phyloP scores from a whole-genome alignment of 495 filamentous ascomycete genomes.

The Aspergillus panamensis region DNA sequence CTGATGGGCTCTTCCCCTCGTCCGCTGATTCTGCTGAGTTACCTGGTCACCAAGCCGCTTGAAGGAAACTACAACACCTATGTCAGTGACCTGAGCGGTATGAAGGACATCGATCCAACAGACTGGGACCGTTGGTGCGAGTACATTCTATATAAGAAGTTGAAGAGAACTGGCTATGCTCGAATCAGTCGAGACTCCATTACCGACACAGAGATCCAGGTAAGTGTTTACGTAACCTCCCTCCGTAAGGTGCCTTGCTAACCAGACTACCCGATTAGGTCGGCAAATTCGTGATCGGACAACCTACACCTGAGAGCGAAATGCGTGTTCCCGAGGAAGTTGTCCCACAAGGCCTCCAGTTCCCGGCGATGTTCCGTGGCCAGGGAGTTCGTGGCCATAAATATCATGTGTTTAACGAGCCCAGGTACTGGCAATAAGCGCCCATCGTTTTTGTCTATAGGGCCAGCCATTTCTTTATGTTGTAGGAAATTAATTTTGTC shows the following conservation, averaged over 20 bases:
- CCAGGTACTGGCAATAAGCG: conserved; percentile 61
- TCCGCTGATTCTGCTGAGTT: conserved; percentile 81
- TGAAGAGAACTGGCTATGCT: conserved; percentile 85
- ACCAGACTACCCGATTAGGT: conserved; percentile 46
- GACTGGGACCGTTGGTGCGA: conserved; percentile 99
- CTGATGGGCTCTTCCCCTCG: conserved; percentile 81
- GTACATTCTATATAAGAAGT: conserved; percentile 92
- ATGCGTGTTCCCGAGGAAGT: conserved; percentile 60
- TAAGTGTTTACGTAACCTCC: conserved; percentile 29
- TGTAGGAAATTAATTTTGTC: conserved; percentile 1
- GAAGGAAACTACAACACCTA: conserved; percentile 98
- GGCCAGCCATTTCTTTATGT: not conserved
- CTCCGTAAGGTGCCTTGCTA: conserved; percentile 15
- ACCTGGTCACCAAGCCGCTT: conserved; percentile 85
- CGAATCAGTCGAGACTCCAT: conserved; percentile 85
- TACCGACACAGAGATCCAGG: conserved; percentile 96
- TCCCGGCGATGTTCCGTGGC: conserved; percentile 84
- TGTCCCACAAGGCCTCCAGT: conserved; percentile 71
- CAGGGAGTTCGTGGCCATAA: conserved; percentile 82
- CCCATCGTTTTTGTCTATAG: not conserved
- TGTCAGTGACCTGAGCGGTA: conserved; percentile 78
- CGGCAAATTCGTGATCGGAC: conserved; percentile 89
- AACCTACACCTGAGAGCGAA: conserved; percentile 56
- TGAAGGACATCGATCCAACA: conserved; percentile 90
- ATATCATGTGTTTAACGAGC: conserved; percentile 96